Evolutionary conservation across 371 early-diverging fungal species (phyloP).

Genomic region (Mycotypha africana): DNA sequence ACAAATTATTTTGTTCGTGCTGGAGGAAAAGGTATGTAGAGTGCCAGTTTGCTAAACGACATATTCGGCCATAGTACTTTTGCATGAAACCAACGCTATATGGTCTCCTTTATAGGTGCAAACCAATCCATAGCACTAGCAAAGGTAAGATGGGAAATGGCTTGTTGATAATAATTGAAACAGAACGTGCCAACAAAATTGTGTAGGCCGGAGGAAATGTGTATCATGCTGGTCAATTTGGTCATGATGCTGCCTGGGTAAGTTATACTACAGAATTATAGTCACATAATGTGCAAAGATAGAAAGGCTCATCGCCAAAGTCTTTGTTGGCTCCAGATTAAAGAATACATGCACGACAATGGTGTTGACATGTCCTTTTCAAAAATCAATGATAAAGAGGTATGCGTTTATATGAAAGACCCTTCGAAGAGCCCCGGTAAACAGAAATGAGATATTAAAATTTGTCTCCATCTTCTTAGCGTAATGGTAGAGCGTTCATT

Average conservation of each 20-base stretch:
- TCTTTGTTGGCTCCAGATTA: slow-evolving; percentile 17
- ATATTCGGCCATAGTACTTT: no score
- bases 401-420: slow-evolving; percentile 7
- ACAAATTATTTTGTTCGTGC: slow-evolving; percentile 57
- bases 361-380: slow-evolving; percentile 38
- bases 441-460: not conserved
- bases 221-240: slow-evolving; percentile 79
- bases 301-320: not conserved
- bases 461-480: slow-evolving; percentile 14
- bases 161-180: no score
- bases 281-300: no score
- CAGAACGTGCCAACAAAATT: not conserved
- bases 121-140: slow-evolving; percentile 83
- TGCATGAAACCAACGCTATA: no score
- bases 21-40: slow-evolving; percentile 81
- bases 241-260: slow-evolving; percentile 82
- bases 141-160: slow-evolving; percentile 43
- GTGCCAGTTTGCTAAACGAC: no score
- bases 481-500: slow-evolving; percentile 86
- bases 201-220: slow-evolving; percentile 61
- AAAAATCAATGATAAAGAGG: slow-evolving; percentile 26
- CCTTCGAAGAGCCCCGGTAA: not conserved
- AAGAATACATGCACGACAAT: slow-evolving; percentile 25
- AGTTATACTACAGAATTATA: slow-evolving; percentile 1
- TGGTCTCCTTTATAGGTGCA: slow-evolving; percentile 57